Conservation (phyloP, 257 asterid genomes). For the Gentiana macrophylla region DNA sequence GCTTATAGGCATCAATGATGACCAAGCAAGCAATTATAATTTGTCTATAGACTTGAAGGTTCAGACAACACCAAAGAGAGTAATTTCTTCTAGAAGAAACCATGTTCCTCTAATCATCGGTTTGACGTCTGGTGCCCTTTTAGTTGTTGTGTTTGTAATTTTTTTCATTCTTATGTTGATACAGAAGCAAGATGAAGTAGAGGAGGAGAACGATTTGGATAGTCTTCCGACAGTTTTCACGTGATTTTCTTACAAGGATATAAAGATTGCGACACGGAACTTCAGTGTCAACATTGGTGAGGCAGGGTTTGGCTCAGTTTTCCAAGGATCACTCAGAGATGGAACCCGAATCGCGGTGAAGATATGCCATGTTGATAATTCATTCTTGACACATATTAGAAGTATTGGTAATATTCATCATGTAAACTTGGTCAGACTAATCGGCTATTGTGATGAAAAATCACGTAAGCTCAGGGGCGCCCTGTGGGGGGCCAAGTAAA, state of each 20-base stretch:
- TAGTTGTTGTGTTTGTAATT: neutral
- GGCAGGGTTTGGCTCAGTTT: conserved; percentile 24
- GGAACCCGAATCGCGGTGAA: conserved; percentile 22
- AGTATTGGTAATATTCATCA: conserved; percentile 23
- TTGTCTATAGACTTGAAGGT: conserved; percentile 15
- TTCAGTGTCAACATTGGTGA: conserved; percentile 16
- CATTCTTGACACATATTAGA: conserved; percentile 22
- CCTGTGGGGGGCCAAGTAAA: no score
- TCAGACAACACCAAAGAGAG: conserved; percentile 7
- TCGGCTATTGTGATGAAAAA: conserved; percentile 24
- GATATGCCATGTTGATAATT: neutral
- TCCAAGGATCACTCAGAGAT: conserved; percentile 17
- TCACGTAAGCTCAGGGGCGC: conserved; percentile 12
- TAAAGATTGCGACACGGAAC: conserved; percentile 12
- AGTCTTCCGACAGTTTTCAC: conserved; percentile 16
- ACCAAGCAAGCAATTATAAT: conserved; percentile 7
- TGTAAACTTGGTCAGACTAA: conserved; percentile 17
- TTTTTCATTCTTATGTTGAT: conserved; percentile 1
- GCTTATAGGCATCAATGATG: conserved; percentile 13
- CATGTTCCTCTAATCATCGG: neutral
- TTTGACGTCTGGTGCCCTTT: neutral
- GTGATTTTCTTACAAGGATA: conserved; percentile 16
- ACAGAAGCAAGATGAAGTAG: conserved; percentile 12
- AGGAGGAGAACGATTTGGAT: conserved; percentile 10
- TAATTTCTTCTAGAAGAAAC: neutral